phyloP scores from a whole-genome alignment of 2,329 filamentous ascomycete genomes.

The Phoma sp. region DNA sequence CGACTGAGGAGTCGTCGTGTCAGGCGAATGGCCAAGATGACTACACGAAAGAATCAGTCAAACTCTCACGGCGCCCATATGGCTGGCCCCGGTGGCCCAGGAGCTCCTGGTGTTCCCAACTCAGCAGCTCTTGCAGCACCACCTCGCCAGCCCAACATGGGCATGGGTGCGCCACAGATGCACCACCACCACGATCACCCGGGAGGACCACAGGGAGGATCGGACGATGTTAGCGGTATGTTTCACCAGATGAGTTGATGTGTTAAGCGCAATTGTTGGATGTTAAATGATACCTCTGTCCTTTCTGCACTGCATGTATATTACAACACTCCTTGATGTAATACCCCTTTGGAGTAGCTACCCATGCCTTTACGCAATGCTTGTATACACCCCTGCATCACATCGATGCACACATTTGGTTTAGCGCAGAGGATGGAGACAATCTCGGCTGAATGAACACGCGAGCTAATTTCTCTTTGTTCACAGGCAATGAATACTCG shows the following conservation, averaged over 20 bases:
- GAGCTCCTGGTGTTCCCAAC: constrained; percentile 68
- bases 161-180: constrained; percentile 68
- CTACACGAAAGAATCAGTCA: constrained; percentile 75
- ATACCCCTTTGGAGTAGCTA: constrained; percentile 49
- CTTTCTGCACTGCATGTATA: constrained; percentile 51
- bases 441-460: constrained; percentile 34
- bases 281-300: constrained; percentile 51
- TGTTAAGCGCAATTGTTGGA: constrained; percentile 47
- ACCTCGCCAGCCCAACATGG: constrained; percentile 69
- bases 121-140: constrained; percentile 65
- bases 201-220: constrained; percentile 69
- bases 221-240: constrained; percentile 94
- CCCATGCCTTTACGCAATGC: constrained; percentile 39
- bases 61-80: constrained; percentile 68
- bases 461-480: constrained; percentile 53
- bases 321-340: constrained; percentile 52
- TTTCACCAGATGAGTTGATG: constrained; percentile 88
- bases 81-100: constrained; percentile 66
- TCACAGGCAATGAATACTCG: constrained; percentile 62
- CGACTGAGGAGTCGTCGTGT: constrained; percentile 89
- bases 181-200: constrained; percentile 76
- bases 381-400: constrained; percentile 26
- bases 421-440: constrained; percentile 28
- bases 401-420: constrained; percentile 29
- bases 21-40: constrained; percentile 94